Conservation (phyloP, 2,329 filamentous ascomycete genomes). For the Sarocladium oryzae region DNA sequence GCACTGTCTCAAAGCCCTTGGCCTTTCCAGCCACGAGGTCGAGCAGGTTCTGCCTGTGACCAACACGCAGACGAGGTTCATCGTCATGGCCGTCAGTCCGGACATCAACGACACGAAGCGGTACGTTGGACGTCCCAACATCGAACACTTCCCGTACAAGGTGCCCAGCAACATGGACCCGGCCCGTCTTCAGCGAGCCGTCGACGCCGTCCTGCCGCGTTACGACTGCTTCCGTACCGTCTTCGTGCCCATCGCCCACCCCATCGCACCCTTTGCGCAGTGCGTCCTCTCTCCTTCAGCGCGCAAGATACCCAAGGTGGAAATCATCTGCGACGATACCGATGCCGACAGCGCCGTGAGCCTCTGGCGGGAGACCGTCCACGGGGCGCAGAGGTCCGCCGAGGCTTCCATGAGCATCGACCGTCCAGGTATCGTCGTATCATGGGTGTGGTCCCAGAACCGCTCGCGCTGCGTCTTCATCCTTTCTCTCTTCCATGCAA, state of each 20-base stretch:
- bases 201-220: slow-evolving; percentile 9
- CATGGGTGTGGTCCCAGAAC: slow-evolving; percentile 10
- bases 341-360: slow-evolving; percentile 10
- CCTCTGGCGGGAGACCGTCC: slow-evolving; percentile 10
- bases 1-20: slow-evolving; percentile 8
- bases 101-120: slow-evolving; percentile 3
- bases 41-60: slow-evolving; percentile 11
- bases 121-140: slow-evolving; percentile 10
- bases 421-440: slow-evolving; percentile 8
- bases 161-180: slow-evolving; percentile 11
- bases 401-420: slow-evolving; percentile 9
- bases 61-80: slow-evolving; percentile 10
- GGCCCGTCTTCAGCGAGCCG: slow-evolving; percentile 12
- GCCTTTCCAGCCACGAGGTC: slow-evolving; percentile 9
- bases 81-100: slow-evolving; percentile 8
- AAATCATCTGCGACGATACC: slow-evolving; percentile 9
- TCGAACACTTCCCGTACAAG: slow-evolving; percentile 13
- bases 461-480: slow-evolving; percentile 9
- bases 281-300: slow-evolving; percentile 7
- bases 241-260: slow-evolving; percentile 11
- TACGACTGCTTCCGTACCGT: slow-evolving; percentile 14
- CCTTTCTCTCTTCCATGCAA: neutral
- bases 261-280: slow-evolving; percentile 12
- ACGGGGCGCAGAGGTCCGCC: slow-evolving; percentile 9
- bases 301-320: slow-evolving; percentile 3